Conservation (phyloP, 2,329 filamentous ascomycete species). For the Aspergillus phoenicis region DNA sequence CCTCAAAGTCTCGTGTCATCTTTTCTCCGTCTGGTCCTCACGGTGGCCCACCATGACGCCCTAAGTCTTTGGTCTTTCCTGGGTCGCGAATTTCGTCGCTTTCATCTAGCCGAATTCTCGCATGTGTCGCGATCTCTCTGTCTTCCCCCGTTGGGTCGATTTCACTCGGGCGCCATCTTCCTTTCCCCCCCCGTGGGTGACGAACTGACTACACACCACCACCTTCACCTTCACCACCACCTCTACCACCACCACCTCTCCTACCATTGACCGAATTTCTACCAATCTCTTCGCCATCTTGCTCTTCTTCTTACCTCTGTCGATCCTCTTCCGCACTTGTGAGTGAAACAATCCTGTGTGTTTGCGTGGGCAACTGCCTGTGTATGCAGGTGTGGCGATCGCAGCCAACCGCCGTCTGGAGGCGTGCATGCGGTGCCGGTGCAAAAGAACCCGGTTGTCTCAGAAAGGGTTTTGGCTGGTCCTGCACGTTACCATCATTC, state of each 20-base stretch:
- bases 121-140: slow-evolving; percentile 22
- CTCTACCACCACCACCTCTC: slow-evolving; percentile 13
- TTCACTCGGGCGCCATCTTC: slow-evolving; percentile 20
- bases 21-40: slow-evolving; percentile 25
- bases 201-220: slow-evolving; percentile 7
- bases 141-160: slow-evolving; percentile 14
- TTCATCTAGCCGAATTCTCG: slow-evolving; percentile 18
- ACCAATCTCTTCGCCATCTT: background rate
- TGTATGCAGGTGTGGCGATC: slow-evolving; percentile 16
- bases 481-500: slow-evolving; percentile 1
- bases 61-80: slow-evolving; percentile 20
- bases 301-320: background rate
- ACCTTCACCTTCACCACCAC: slow-evolving; percentile 9
- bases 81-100: slow-evolving; percentile 18
- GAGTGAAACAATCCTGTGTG: slow-evolving; percentile 1
- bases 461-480: slow-evolving; percentile 18
- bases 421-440: slow-evolving; percentile 16
- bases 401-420: slow-evolving; percentile 10
- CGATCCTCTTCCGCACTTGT: background rate
- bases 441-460: slow-evolving; percentile 20
- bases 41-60: slow-evolving; percentile 30
- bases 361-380: background rate
- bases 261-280: slow-evolving; percentile 9
- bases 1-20: slow-evolving; percentile 22
- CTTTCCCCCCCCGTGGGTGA: slow-evolving; percentile 16